These are phyloP conservation scores for Fusarium pseudonygamai DNA, from an alignment of 2,329 filamentous ascomycete genomes.

Conservation along the genomic window DNA sequence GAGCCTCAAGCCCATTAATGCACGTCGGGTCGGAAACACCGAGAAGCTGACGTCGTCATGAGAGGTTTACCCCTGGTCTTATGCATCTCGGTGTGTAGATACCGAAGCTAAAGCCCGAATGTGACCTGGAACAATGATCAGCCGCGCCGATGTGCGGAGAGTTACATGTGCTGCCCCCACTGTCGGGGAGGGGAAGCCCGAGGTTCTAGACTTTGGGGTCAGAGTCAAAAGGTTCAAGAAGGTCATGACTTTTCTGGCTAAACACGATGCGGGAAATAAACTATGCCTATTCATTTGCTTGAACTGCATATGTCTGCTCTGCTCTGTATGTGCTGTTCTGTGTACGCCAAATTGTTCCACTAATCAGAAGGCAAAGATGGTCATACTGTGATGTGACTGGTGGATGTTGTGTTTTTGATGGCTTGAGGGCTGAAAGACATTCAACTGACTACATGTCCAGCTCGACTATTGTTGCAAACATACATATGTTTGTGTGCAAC, in stretches of 20 bases:
- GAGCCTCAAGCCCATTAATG: slow-evolving; percentile 20
- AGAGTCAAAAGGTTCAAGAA: slow-evolving; percentile 13
- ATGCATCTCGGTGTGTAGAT: neutral
- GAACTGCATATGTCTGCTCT: neutral
- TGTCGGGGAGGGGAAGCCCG: slow-evolving; percentile 10
- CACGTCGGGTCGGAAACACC: neutral
- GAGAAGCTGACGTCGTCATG: slow-evolving; percentile 11
- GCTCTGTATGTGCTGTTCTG: neutral
- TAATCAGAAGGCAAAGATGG: neutral
- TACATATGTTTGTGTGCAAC: no score
- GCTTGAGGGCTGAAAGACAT: neutral
- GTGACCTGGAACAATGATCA: neutral
- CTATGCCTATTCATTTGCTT: neutral
- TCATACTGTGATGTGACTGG: neutral
- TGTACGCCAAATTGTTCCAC: slow-evolving; percentile 12
- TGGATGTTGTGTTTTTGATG: neutral
- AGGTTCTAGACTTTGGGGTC: slow-evolving; percentile 17
- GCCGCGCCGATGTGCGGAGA: neutral
- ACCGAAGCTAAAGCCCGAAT: neutral
- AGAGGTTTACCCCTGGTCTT: slow-evolving; percentile 6
- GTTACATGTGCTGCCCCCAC: slow-evolving; percentile 19
- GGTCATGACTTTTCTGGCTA: slow-evolving; percentile 6
- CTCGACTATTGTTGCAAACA: neutral
- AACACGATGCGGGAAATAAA: slow-evolving; percentile 13
- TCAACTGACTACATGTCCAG: neutral